phyloP scores from a whole-genome alignment of 2,329 filamentous ascomycete species.

The Cercospora sesami region DNA sequence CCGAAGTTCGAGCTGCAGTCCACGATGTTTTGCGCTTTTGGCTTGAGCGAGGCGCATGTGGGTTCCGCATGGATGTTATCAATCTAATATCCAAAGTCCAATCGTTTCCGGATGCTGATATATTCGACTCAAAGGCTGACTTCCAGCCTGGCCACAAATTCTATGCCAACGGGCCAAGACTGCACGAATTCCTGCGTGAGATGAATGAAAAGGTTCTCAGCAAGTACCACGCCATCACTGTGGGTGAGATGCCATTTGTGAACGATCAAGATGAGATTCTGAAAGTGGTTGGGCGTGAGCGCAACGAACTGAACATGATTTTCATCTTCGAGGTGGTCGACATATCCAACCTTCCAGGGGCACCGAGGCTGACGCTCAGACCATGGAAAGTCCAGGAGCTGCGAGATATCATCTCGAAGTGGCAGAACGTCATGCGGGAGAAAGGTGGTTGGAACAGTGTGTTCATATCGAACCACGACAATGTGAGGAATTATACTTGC shows the following conservation, averaged over 20 bases:
- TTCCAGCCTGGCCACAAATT: constrained; percentile 53
- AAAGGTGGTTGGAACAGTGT: constrained; percentile 53
- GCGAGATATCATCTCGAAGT: constrained; percentile 37
- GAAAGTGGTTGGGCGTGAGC: constrained; percentile 44
- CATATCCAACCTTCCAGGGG: constrained; percentile 40
- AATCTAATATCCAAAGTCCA: constrained; percentile 51
- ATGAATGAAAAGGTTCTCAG: constrained; percentile 55
- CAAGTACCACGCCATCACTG: constrained; percentile 60
- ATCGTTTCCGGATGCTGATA: constrained; percentile 45
- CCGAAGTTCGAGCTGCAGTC: constrained; percentile 47
- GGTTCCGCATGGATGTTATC: constrained; percentile 51
- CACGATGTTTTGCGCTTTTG: constrained; percentile 52
- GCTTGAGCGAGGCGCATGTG: constrained; percentile 49
- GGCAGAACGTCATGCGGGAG: constrained; percentile 53
- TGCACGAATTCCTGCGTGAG: constrained; percentile 59
- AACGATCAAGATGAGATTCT: constrained; percentile 48
- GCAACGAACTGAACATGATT: constrained; percentile 51
- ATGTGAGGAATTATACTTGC: background rate
- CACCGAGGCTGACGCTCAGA: constrained; percentile 41
- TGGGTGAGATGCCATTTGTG: constrained; percentile 62
- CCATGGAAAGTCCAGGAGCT: constrained; percentile 43
- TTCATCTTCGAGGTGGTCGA: constrained; percentile 52
- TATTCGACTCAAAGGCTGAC: constrained; percentile 43
- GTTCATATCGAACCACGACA: constrained; percentile 57
- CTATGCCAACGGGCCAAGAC: constrained; percentile 59